Conservation (phyloP, 2,329 filamentous ascomycete species). For the Biscogniauxia sp. region DNA sequence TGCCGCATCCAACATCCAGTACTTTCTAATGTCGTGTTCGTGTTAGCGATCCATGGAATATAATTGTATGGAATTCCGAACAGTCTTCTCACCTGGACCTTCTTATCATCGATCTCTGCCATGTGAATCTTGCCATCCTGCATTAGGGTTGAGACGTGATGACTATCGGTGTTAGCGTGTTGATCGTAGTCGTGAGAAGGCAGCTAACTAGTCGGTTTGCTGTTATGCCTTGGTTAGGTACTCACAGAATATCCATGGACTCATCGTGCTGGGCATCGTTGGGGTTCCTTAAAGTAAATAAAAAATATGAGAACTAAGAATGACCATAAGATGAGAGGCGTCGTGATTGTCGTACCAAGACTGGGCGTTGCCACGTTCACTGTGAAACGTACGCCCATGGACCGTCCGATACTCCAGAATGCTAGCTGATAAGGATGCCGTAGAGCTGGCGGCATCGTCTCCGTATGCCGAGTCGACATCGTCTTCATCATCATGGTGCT, state of each 20-base stretch:
- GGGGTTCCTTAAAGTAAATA: conserved; percentile 24
- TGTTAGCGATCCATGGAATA: background rate
- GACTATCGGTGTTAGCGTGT: conserved; percentile 13
- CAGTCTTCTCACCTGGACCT: conserved; percentile 20
- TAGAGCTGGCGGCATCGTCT: conserved; percentile 30
- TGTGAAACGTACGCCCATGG: conserved; percentile 32
- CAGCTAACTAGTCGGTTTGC: background rate
- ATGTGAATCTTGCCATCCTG: conserved; percentile 26
- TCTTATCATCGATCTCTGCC: conserved; percentile 22
- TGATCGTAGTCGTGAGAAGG: background rate
- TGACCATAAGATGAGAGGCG: background rate
- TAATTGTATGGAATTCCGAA: background rate
- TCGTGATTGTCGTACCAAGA: conserved; percentile 24
- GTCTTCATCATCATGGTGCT: conserved; percentile 17
- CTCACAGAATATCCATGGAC: conserved; percentile 31
- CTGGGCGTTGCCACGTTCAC: conserved; percentile 29
- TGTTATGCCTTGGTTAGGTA: background rate
- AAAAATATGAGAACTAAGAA: background rate
- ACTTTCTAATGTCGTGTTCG: conserved; percentile 31
- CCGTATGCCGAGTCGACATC: conserved; percentile 30
- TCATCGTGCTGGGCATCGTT: conserved; percentile 32
- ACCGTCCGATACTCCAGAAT: conserved; percentile 32
- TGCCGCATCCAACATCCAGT: conserved; percentile 29
- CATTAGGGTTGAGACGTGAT: conserved; percentile 28
- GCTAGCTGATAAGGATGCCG: conserved; percentile 30